Conservation (phyloP, 2,329 filamentous ascomycete species). For the Ophiostoma sp. region DNA sequence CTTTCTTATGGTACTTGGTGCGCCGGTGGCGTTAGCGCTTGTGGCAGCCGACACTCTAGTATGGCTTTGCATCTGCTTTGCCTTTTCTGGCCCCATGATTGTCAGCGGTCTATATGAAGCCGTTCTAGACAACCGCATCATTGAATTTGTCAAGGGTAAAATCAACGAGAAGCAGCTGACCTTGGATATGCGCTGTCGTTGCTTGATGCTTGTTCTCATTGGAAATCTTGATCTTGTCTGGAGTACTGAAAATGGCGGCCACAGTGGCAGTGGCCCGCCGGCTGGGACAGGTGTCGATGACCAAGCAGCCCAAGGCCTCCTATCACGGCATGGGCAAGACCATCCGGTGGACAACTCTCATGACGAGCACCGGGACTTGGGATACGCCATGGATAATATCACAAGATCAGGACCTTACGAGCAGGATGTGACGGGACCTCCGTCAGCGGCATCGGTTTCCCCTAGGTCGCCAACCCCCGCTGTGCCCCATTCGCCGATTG, state of each 20-base stretch:
- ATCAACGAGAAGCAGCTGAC: slow-evolving; percentile 22
- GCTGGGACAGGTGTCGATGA: neutral
- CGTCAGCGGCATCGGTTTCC: neutral
- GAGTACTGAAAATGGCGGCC: slow-evolving; percentile 23
- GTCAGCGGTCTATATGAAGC: slow-evolving; percentile 33
- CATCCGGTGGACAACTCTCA: neutral
- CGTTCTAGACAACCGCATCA: slow-evolving; percentile 30
- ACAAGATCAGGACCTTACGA: neutral
- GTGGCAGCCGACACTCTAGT: slow-evolving; percentile 30
- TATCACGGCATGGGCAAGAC: neutral
- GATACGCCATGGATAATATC: neutral
- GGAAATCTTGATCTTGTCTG: slow-evolving; percentile 32
- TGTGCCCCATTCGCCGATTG: neutral
- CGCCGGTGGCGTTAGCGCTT: slow-evolving; percentile 26
- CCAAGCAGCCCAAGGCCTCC: neutral
- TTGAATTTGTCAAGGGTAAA: slow-evolving; percentile 20
- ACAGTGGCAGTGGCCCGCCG: slow-evolving; percentile 17
- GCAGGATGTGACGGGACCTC: neutral
- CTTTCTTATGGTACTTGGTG: slow-evolving; percentile 23
- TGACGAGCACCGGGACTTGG: neutral
- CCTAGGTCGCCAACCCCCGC: neutral
- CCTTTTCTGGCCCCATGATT: slow-evolving; percentile 33
- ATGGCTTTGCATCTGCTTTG: slow-evolving; percentile 32
- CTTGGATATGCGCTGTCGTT: slow-evolving; percentile 29
- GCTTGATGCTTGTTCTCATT: slow-evolving; percentile 32